Percentiles rank a stretch among this genome's conserved stretches.
Conservation (phyloP, 2,329 filamentous ascomycete genomes). For the Beauveria rudraprayagi region DNA sequence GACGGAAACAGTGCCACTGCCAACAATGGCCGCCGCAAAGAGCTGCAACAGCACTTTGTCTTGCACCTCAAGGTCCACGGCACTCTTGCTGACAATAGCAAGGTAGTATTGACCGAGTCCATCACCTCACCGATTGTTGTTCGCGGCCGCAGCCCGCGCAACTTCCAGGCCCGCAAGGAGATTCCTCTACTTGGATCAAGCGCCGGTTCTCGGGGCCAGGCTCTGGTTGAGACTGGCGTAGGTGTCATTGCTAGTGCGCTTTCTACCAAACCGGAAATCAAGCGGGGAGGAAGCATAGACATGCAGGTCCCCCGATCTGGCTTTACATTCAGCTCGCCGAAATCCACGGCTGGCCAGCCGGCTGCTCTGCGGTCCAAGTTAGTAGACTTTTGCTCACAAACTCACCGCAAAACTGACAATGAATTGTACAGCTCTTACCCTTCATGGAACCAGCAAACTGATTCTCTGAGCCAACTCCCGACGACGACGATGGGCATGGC, state of each 20-base stretch:
- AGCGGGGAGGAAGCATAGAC: constrained; percentile 40
- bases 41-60: constrained; percentile 93
- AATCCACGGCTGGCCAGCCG: constrained; percentile 45
- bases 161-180: constrained; percentile 91
- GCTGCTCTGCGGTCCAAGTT: constrained; percentile 51
- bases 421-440: constrained; percentile 44
- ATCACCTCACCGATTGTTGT: constrained; percentile 89
- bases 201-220: constrained; percentile 70
- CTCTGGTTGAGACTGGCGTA: constrained; percentile 54
- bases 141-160: constrained; percentile 82
- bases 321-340: constrained; percentile 51
- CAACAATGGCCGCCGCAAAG: constrained; percentile 90
- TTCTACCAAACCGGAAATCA: constrained; percentile 45
- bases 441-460: constrained; percentile 36
- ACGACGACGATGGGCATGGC: constrained; percentile 44
- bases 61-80: constrained; percentile 80
- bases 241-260: constrained; percentile 52
- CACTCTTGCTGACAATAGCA: constrained; percentile 74
- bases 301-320: constrained; percentile 48
- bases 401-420: constrained; percentile 19
- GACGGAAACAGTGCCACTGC: constrained; percentile 62
- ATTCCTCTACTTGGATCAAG: constrained; percentile 75
- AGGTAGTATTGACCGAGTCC: constrained; percentile 73
- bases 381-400: constrained; percentile 21
- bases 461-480: constrained; percentile 34